Base-by-base conservation (phyloP, 176 grass and related monocot genomes). In the Thinopyrum elongatum region DNA sequence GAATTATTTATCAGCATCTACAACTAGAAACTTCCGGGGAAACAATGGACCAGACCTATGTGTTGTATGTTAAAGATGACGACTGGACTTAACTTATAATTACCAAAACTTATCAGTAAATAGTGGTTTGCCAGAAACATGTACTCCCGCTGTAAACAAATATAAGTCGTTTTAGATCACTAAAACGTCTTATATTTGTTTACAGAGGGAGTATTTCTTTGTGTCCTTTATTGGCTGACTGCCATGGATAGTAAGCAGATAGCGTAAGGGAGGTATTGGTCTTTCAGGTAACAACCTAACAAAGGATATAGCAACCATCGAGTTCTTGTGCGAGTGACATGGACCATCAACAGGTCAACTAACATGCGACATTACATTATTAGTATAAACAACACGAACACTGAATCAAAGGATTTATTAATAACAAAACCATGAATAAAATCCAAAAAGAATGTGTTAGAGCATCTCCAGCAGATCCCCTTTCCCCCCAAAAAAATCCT, bases 91-190 rank as follows among this genome's bases (percentile, higher is more conserved):
- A 67, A 58, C 19, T 51, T 57, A 82, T 25, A 13, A 16, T 70
- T 69, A 38, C 42, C 12, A 53, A 70, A 82, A 14, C 8, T 23
- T 67, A 81, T 22, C 41, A 80, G 26, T 44, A 80, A 80, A 80
- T 65, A 63, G 36, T 41, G 8, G 8, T 65, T 69, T 44, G 10
- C 41, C 41, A 44, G 10, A 44, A 44, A 44, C 10, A 44, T 44
- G 11, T 44, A 39, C 38, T 39, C 8, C 38, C 39, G 2, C 39
- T 11, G 10, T 42, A 42, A 42, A 42, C 39, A 42, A 10, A 42
- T 42, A 42, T 42, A 42, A 42, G 39, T 10, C 39, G 10, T 11
- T 42, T 42, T 42, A 42, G 10, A 42, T 42, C 39, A 42, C 39
- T 42, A 42, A 10, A 42, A 42, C 39, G 0, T 42, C 39, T 11